Evolutionary conservation across 345 rosid genomes (phyloP).

Genomic region (Nephelium lappaceum): DNA sequence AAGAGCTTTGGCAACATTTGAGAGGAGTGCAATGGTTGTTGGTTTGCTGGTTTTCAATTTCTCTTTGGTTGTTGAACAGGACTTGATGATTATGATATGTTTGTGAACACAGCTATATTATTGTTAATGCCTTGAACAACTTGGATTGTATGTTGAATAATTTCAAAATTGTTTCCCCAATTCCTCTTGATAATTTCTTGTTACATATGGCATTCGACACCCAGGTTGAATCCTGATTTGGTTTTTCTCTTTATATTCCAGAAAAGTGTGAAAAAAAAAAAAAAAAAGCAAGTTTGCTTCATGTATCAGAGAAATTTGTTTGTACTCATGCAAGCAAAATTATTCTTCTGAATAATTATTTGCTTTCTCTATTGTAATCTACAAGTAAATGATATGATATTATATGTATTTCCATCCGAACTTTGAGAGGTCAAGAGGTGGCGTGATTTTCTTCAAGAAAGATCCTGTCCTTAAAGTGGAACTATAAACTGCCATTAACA

Average conservation of each 20-base stretch:
- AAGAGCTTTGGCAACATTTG: slow-evolving; percentile 66
- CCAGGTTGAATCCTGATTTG: background rate
- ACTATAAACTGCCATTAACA: slow-evolving; percentile 80
- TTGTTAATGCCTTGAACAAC: background rate
- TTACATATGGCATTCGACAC: background rate
- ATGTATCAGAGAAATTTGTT: background rate
- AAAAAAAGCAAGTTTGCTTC: too few relatives aligned
- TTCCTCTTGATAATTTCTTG: background rate
- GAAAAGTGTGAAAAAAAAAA: slow-evolving; percentile 9
- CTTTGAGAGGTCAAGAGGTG: slow-evolving; percentile 94
- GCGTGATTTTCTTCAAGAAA: slow-evolving; percentile 91
- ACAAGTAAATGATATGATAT: slow-evolving; percentile 10
- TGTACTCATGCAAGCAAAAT: background rate
- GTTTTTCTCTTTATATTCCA: background rate
- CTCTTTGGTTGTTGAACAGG: slow-evolving; percentile 46
- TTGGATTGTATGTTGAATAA: background rate
- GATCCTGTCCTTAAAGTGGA: slow-evolving; percentile 81
- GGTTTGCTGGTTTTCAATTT: too few relatives aligned
- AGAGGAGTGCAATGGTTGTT: background rate
- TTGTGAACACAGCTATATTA: slow-evolving; percentile 86
- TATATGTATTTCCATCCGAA: slow-evolving; percentile 39
- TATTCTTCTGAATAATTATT: background rate
- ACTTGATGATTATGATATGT: slow-evolving; percentile 86
- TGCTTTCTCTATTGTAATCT: slow-evolving; percentile 8
- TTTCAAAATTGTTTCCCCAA: background rate